Evolutionary conservation across 805 yeast species (phyloP).

Genomic region (Scheffersomyces ergatensis): DNA sequence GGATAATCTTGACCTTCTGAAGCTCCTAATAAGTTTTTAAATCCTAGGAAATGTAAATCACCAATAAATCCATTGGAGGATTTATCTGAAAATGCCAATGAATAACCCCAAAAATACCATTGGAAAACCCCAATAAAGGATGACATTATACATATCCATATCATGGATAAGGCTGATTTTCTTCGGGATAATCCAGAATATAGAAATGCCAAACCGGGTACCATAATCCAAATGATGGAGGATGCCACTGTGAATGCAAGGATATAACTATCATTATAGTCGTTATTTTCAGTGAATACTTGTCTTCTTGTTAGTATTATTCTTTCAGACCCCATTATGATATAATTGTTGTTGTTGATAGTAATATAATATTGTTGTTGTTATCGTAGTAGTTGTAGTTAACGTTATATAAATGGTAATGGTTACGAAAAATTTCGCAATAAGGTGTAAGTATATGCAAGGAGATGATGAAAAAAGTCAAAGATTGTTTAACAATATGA

Average conservation of each 20-base stretch:
- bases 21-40: slow-evolving; percentile 63
- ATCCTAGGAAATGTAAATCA: slow-evolving; percentile 77
- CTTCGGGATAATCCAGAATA: slow-evolving; percentile 90
- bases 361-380: too few species aligned
- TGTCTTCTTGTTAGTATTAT: slow-evolving; percentile 25
- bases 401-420: too few species aligned
- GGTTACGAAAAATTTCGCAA: too few species aligned
- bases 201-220: slow-evolving; percentile 90
- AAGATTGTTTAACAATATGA: too few species aligned
- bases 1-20: slow-evolving; percentile 55
- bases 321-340: slow-evolving; percentile 3
- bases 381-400: too few species aligned
- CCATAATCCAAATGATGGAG: slow-evolving; percentile 82
- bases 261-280: slow-evolving; percentile 25
- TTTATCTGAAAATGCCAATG: slow-evolving; percentile 78
- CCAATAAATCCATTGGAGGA: slow-evolving; percentile 88
- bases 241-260: slow-evolving; percentile 56
- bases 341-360: too few species aligned
- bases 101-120: slow-evolving; percentile 99
- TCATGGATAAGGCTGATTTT: slow-evolving; percentile 83
- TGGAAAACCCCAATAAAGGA: slow-evolving; percentile 75
- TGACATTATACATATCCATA: slow-evolving; percentile 76
- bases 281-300: slow-evolving; percentile 32
- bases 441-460: too few species aligned
- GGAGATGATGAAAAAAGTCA: too few species aligned